Evolutionary conservation across 2,329 filamentous ascomycete species (phyloP).

Genomic region (Aureobasidium sp.): DNA sequence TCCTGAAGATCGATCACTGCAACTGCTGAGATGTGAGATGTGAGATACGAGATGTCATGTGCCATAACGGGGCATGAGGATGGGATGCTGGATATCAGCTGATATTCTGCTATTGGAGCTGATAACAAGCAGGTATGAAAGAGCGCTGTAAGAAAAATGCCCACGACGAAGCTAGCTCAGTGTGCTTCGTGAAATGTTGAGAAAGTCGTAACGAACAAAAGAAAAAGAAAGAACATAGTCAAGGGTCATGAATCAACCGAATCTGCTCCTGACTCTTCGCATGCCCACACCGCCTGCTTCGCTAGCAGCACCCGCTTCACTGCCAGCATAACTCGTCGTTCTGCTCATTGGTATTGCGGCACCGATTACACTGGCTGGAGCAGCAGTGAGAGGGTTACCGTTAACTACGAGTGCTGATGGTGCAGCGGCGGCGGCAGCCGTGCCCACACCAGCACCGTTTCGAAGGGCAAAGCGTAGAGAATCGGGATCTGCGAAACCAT

Average conservation of each 20-base stretch:
- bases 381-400: constrained; percentile 14
- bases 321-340: constrained; percentile 20
- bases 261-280: constrained; percentile 15
- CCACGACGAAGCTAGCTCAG: background rate
- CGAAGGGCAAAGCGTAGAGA: constrained; percentile 3
- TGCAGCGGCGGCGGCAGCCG: constrained; percentile 17
- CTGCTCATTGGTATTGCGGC: constrained; percentile 24
- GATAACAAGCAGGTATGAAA: background rate
- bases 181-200: background rate
- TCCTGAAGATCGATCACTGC: background rate
- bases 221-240: background rate
- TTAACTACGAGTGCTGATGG: constrained; percentile 19
- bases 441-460: constrained; percentile 16
- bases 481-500: constrained; percentile 26
- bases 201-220: background rate
- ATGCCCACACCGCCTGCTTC: constrained; percentile 16
- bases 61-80: background rate
- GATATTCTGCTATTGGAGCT: background rate
- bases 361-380: constrained; percentile 15
- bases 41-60: background rate
- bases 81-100: background rate
- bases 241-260: background rate
- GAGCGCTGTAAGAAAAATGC: background rate
- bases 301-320: constrained; percentile 17
- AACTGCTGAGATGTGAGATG: background rate